phyloP scores from a whole-genome alignment of 352 stramenopile species.

The Phytophthora macrochlamydospora region DNA sequence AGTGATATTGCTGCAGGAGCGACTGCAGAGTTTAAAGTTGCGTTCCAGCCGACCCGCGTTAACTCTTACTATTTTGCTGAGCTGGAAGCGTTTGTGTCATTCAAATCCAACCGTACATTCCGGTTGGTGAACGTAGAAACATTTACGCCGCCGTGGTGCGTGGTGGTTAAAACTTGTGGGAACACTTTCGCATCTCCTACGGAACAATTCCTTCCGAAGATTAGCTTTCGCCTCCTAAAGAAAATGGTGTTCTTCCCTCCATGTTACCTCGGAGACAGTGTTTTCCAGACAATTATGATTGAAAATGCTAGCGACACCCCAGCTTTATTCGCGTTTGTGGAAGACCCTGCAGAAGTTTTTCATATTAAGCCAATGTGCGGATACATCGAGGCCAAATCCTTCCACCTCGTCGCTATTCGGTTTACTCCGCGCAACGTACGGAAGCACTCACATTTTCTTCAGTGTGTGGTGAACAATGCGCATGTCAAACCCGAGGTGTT shows the following conservation, averaged over 20 bases:
- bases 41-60: conserved; percentile 70
- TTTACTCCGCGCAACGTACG: conserved; percentile 59
- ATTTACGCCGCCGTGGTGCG: conserved; percentile 91
- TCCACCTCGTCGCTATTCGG: conserved; percentile 83
- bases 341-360: conserved; percentile 70
- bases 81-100: conserved; percentile 88
- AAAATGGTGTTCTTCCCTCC: conserved; percentile 83
- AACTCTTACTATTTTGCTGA: conserved; percentile 93
- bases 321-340: conserved; percentile 82
- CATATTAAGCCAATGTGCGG: conserved; percentile 70
- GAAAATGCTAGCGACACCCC: conserved; percentile 91
- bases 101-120: conserved; percentile 94
- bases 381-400: conserved; percentile 77
- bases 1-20: conserved; percentile 82
- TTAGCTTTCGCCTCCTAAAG: conserved; percentile 59
- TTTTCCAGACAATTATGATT: conserved; percentile 90
- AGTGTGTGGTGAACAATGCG: conserved; percentile 81
- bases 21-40: conserved; percentile 81
- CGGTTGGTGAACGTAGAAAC: conserved; percentile 92
- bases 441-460: conserved; percentile 59
- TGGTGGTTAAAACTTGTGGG: conserved; percentile 73
- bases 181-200: conserved; percentile 88
- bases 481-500: conserved; percentile 49
- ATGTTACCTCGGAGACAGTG: conserved; percentile 87
- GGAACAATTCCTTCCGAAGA: conserved; percentile 90